A percentile compares a stretch with the other conserved stretches of the same genome.
These are phyloP conservation scores for Cladobotryum protrusum DNA, from an alignment of 2,329 filamentous ascomycete species.

Conservation along the genomic window DNA sequence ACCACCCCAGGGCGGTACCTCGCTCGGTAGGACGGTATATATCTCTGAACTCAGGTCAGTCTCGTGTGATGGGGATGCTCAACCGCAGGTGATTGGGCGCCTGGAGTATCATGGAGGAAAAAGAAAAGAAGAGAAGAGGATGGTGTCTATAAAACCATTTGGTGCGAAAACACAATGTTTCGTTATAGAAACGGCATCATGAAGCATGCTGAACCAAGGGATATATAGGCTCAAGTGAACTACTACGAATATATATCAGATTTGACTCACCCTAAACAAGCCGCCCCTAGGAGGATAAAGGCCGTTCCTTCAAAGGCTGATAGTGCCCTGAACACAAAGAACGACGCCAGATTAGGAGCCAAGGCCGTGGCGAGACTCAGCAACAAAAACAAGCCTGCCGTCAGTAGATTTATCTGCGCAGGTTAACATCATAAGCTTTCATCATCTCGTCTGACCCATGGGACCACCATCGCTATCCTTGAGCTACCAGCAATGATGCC, in stretches of 20 bases:
- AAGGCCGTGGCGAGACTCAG: slow-evolving; percentile 69
- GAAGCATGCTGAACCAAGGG: too few species aligned
- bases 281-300: slow-evolving; percentile 65
- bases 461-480: background rate
- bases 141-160: too few species aligned
- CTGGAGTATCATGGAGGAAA: too few species aligned
- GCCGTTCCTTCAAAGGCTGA: slow-evolving; percentile 71
- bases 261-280: slow-evolving; percentile 53
- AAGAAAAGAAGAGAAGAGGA: too few species aligned
- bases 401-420: slow-evolving; percentile 39
- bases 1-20: slow-evolving; percentile 68
- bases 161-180: too few species aligned
- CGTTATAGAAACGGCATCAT: too few species aligned
- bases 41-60: slow-evolving; percentile 35
- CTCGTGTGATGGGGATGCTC: too few species aligned
- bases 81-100: too few species aligned
- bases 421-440: background rate
- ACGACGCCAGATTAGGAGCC: slow-evolving; percentile 62
- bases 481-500: background rate
- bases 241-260: background rate
- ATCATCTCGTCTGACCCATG: background rate
- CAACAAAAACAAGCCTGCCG: slow-evolving; percentile 57
- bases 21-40: slow-evolving; percentile 61
- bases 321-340: slow-evolving; percentile 68
- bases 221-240: background rate